Evolutionary conservation across 2,329 filamentous ascomycete genomes (phyloP), one percentile per base, ranked within the genome.

Genomic region (Annulohypoxylon truncatum): DNA sequence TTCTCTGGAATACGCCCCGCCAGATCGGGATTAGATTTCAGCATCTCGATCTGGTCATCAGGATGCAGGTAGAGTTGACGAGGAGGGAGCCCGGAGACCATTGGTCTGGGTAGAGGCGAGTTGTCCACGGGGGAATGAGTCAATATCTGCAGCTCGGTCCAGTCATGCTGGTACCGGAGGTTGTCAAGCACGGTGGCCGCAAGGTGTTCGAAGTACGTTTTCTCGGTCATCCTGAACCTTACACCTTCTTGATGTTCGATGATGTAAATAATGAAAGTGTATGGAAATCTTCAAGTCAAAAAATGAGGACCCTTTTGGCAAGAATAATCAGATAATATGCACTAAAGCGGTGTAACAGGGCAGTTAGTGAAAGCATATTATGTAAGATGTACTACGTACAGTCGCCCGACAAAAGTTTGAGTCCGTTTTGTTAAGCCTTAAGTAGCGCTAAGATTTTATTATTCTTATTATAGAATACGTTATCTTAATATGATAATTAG

Each of bases 21-120:
- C 1, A 80, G 80, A 10, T 80, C 78, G 68, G 83, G 82, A 68
- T 89, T 87, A 28, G 84, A 82, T 70, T 90, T 89, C 59, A 94
- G 82, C 59, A 91, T 85, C 69, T 87, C 89, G 69, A 92, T 89
- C 79, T 95, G 92, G 79, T 94, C 92, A 77, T 96, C 92, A 1
- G 92, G 92, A 74, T 96, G 92, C 54, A 92, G 83, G 78, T 96
- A 95, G 42, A 94, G 83, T 47, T 90, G 86, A 46, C 86, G 85
- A 0, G 92, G 91, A 1, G 92, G 92, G 2, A 94, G 80, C 24
- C 92, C 92, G 20, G 88, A 90, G 61, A 96, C 83, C 55, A 95
- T 77, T 4, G 89, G 88, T 18, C 92, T 85, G 1, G 85, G 80
- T 8, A 88, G 82, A 40, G 77, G 74, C 2, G 68, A 69, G 18